Percentiles rank a stretch among this genome's conserved stretches.
Conservation (phyloP, 2,329 filamentous ascomycete genomes). For the Zymoseptoria passerinii region DNA sequence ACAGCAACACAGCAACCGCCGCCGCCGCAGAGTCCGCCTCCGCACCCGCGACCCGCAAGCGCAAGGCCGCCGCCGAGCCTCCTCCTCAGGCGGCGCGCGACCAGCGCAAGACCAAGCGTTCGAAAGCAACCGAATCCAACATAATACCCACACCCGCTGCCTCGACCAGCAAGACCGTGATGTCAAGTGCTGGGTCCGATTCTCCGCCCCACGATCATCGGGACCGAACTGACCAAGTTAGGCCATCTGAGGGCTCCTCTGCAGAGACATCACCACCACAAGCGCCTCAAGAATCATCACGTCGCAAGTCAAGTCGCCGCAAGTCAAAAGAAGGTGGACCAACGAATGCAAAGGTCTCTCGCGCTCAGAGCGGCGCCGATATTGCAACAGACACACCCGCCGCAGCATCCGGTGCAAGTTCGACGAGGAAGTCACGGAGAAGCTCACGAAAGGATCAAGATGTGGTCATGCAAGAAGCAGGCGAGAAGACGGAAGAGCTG, state of each 20-base stretch:
- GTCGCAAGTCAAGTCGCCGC: slow-evolving; percentile 66
- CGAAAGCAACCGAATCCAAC: slow-evolving; percentile 39
- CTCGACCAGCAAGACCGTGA: slow-evolving; percentile 45
- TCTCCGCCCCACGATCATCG: slow-evolving; percentile 6
- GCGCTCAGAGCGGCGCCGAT: not conserved
- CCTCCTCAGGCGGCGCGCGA: slow-evolving; percentile 41
- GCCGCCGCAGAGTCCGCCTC: slow-evolving; percentile 25
- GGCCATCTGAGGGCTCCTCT: slow-evolving; percentile 56
- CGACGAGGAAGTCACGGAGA: slow-evolving; percentile 27
- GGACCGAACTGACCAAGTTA: slow-evolving; percentile 28
- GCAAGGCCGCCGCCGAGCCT: slow-evolving; percentile 56
- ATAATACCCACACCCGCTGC: slow-evolving; percentile 32
- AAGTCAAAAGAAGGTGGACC: slow-evolving; percentile 49
- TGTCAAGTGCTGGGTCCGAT: slow-evolving; percentile 65
- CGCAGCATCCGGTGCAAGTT: slow-evolving; percentile 17
- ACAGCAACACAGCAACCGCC: slow-evolving; percentile 33
- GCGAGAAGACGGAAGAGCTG: slow-evolving; percentile 22
- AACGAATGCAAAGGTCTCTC: not conserved
- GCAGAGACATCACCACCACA: slow-evolving; percentile 51
- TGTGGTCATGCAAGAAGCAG: slow-evolving; percentile 28
- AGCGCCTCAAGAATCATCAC: slow-evolving; percentile 54
- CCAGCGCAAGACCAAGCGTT: slow-evolving; percentile 49
- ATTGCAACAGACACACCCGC: not conserved
- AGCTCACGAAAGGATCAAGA: slow-evolving; percentile 27
- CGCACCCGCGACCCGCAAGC: slow-evolving; percentile 52